Percentiles rank a stretch among this genome's conserved stretches.
Conservation (phyloP, 2,329 filamentous ascomycete species). For the Pseudocercospora cruenta region DNA sequence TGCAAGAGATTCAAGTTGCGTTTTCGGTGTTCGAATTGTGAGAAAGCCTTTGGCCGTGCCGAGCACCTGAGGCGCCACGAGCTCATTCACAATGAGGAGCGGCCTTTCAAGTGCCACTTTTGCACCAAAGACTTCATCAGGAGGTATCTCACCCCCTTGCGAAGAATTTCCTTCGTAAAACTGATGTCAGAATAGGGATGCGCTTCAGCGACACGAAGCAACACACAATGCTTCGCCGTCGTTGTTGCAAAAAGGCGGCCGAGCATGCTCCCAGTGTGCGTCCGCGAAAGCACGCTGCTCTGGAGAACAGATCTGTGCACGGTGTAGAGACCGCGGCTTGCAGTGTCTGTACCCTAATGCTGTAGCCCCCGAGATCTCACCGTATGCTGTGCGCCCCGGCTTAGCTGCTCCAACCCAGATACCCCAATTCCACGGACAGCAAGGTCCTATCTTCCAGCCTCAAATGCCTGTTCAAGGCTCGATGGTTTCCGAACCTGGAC, state of each 20-base stretch:
- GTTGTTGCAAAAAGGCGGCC: constrained; percentile 26
- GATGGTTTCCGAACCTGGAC: not conserved
- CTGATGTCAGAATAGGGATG: constrained; percentile 26
- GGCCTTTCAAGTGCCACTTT: constrained; percentile 29
- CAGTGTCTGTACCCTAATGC: constrained; percentile 33
- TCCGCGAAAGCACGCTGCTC: constrained; percentile 37
- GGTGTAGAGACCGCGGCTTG: constrained; percentile 31
- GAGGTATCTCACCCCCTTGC: constrained; percentile 16
- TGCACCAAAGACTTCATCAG: constrained; percentile 34
- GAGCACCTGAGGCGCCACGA: constrained; percentile 35
- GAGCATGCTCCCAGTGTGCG: constrained; percentile 37
- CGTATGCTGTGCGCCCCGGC: not conserved
- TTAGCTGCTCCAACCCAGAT: constrained; percentile 4
- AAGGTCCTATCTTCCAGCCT: not conserved
- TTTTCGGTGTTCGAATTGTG: constrained; percentile 23
- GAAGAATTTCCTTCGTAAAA: too few species aligned
- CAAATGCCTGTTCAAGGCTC: not conserved
- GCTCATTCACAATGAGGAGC: constrained; percentile 30
- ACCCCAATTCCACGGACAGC: not conserved
- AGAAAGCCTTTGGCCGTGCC: constrained; percentile 30
- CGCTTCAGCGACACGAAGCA: constrained; percentile 32
- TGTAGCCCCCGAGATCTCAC: not conserved
- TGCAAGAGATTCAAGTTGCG: constrained; percentile 9
- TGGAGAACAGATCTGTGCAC: constrained; percentile 32
- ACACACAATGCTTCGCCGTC: constrained; percentile 30